Evolutionary conservation across 164 flowering plant genomes (phyloP), one percentile per base, ranked within the genome.

Genomic region (Hamamelis virginiana): DNA sequence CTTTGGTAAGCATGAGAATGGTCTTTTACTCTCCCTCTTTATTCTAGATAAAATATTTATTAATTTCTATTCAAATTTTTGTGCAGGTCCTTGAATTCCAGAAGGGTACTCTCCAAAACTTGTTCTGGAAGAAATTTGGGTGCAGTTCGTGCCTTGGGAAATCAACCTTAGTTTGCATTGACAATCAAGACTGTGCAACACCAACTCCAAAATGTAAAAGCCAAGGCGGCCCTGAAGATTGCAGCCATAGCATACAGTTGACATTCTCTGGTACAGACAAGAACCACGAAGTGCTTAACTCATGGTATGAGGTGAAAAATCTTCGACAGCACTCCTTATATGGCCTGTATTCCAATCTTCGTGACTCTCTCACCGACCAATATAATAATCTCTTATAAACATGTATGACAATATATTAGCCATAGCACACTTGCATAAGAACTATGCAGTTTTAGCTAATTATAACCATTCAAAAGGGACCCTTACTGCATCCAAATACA

Each of bases 301-400:
- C 97, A 0, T 91, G 97, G 97, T 91, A 89, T 48, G 97, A 91
- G 78, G 82, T 88, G 58, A 78, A 81, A 59, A 86, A 89, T 63
- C 82, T 91, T 22, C 66, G 90, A 43, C 82, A 77, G 65, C 75
- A 80, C 62, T 91, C 97, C 1, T 84, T 91, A 18, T 78, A 41
- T 53, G 80, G 73, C 14, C 80, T 89, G 11, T 91, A 75, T 57
- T 74, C 87, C 12, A 46, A 80, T 64, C 57, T 87, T 18, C 75
- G 75, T 6, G 74, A 80, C 68, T 69, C 80, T 10, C 33, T 83
- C 61, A 70, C 71, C 15, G 56, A 50, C 61, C 69, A 72, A 60
- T 66, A 45, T 46, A 45, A 44, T 13, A 41, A 53, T 45, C 9
- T 62, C 13, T 27, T 70, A 22, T 63, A 62, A 60, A 9, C 18